phyloP scores from a whole-genome alignment of 2,329 filamentous ascomycete species.

The Rosellinia necatrix region DNA sequence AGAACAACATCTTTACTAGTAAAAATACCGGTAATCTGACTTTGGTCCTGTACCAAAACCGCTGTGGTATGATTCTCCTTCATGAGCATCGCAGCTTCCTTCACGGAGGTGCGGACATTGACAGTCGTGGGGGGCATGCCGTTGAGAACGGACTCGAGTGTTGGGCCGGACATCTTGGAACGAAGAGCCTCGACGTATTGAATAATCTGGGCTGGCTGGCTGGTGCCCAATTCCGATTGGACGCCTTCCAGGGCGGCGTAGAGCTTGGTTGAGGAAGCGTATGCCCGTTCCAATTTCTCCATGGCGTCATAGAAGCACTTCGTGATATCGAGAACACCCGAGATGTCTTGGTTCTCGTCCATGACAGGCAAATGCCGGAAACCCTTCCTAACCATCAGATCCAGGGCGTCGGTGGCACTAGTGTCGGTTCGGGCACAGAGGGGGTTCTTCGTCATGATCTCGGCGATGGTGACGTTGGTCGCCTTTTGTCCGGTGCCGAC shows the following conservation, averaged over 20 bases:
- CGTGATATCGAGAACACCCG: constrained; percentile 95
- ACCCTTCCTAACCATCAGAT: constrained; percentile 97
- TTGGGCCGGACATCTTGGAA: constrained; percentile 96
- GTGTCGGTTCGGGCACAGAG: constrained; percentile 97
- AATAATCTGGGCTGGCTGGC: constrained; percentile 97
- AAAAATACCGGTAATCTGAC: constrained; percentile 97
- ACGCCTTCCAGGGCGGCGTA: constrained; percentile 98
- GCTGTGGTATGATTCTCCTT: constrained; percentile 99
- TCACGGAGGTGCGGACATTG: constrained; percentile 93
- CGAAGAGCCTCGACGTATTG: constrained; percentile 97
- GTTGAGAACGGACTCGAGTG: constrained; percentile 90
- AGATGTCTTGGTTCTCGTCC: constrained; percentile 99
- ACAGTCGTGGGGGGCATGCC: constrained; percentile 92
- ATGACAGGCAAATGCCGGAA: constrained; percentile 98
- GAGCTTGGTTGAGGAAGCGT: constrained; percentile 95
- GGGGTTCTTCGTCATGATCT: constrained; percentile 99
- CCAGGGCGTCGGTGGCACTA: constrained; percentile 94
- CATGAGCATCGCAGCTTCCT: constrained; percentile 93
- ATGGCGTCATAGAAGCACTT: constrained; percentile 99
- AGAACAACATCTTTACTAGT: constrained; percentile 99
- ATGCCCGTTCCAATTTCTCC: constrained; percentile 98
- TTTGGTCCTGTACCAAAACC: constrained; percentile 93
- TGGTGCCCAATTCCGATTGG: constrained; percentile 93
- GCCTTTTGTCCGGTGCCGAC: constrained; percentile 91
- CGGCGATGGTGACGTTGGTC: constrained; percentile 86